phyloP scores from a whole-genome alignment of 2,329 filamentous ascomycete genomes.

The Aspergillus eucalypticola region DNA sequence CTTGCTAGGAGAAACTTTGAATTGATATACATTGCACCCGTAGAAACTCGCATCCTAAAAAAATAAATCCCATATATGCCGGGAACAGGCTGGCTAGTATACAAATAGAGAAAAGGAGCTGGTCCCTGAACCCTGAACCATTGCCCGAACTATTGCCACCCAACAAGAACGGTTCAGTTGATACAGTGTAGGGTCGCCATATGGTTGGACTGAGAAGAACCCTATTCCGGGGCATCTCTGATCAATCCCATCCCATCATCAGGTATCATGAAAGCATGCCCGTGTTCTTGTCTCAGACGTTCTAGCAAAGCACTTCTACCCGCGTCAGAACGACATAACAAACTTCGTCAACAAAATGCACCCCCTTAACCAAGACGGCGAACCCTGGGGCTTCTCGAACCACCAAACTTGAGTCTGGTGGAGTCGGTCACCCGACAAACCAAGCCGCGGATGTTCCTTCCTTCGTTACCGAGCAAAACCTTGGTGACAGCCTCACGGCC shows the following conservation, averaged over 20 bases:
- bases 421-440: slow-evolving; percentile 80
- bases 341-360: slow-evolving; percentile 7
- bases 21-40: not conserved
- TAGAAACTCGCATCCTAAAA: not conserved
- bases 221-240: not conserved
- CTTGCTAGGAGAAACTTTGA: not conserved
- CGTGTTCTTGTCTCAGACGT: not conserved
- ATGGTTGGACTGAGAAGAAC: not conserved
- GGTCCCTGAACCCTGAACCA: slow-evolving; percentile 7
- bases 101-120: slow-evolving; percentile 24
- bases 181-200: not conserved
- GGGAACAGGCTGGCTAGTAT: slow-evolving; percentile 15
- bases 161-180: not conserved
- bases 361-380: slow-evolving; percentile 69
- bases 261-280: not conserved
- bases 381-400: slow-evolving; percentile 78
- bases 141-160: not conserved
- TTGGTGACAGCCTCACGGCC: slow-evolving; percentile 89
- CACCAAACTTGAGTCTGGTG: slow-evolving; percentile 93
- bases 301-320: not conserved
- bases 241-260: not conserved
- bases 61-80: slow-evolving; percentile 11
- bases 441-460: slow-evolving; percentile 70
- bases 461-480: slow-evolving; percentile 83
- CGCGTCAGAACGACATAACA: not conserved